These are phyloP conservation scores for Tylopilus balloui DNA, from an alignment of 768 basidiomycete genomes.

Conservation along the genomic window DNA sequence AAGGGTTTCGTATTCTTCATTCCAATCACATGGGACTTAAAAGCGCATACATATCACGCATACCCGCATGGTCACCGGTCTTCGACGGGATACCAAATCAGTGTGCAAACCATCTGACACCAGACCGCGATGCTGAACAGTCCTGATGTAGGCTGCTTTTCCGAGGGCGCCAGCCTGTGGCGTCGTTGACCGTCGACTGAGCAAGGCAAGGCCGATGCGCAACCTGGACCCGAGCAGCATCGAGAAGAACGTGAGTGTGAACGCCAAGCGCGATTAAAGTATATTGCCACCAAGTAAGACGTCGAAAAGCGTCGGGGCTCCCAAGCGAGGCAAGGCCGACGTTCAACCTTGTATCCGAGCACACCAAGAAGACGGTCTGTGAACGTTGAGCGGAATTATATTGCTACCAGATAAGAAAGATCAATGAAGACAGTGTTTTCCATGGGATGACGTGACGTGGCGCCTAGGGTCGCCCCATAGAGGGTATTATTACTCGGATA, in stretches of 20 bases:
- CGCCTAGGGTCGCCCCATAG: not conserved
- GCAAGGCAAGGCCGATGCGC: not conserved
- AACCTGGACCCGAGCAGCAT: not conserved
- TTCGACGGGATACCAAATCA: not conserved
- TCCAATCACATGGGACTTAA: too few species aligned
- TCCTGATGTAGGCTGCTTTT: not conserved
- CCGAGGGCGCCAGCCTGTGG: not conserved
- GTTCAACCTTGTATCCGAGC: not conserved
- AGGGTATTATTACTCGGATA: not conserved
- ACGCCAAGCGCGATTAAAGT: not conserved
- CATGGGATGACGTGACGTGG: too few species aligned
- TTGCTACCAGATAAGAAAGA: too few species aligned
- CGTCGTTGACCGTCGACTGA: not conserved
- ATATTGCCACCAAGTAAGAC: not conserved
- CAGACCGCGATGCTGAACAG: not conserved
- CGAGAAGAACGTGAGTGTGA: not conserved
- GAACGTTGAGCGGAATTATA: not conserved
- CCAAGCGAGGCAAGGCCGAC: not conserved
- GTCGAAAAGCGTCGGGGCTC: not conserved
- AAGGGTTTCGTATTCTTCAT: too few species aligned
- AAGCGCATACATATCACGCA: too few species aligned
- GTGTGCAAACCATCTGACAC: not conserved
- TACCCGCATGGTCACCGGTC: too few species aligned
- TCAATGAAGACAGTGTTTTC: too few species aligned
- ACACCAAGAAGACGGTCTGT: not conserved